Evolutionary conservation across 2,329 filamentous ascomycete species (phyloP).

Genomic region (Orbilia oligospora): DNA sequence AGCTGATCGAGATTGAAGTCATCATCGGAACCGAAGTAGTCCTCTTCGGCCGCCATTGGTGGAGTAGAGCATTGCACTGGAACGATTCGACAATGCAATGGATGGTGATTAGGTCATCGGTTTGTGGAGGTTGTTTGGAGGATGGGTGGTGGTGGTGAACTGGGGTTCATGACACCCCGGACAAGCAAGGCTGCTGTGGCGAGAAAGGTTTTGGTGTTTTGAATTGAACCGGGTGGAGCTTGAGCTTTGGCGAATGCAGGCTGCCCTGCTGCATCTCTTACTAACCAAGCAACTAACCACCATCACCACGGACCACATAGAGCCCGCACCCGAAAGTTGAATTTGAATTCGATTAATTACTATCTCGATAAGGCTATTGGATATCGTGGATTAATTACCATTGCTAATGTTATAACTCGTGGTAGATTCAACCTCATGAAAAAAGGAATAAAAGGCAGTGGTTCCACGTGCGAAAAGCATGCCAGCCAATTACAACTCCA

Average conservation of each 20-base stretch:
- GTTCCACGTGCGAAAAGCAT: not conserved
- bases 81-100: not conserved
- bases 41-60: slow-evolving; percentile 59
- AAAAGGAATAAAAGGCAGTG: too few relatives aligned
- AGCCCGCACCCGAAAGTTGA: too few relatives aligned
- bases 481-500: not conserved
- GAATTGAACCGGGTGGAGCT: not conserved
- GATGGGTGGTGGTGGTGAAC: not conserved
- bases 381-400: too few relatives aligned
- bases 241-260: slow-evolving; percentile 6
- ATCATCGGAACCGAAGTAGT: slow-evolving; percentile 59
- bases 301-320: too few relatives aligned
- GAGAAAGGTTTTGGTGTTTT: slow-evolving; percentile 16
- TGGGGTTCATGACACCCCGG: not conserved
- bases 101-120: slow-evolving; percentile 14
- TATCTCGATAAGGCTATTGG: too few relatives aligned
- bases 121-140: slow-evolving; percentile 7
- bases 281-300: too few relatives aligned
- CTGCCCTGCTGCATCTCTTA: not conserved
- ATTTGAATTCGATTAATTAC: too few relatives aligned
- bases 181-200: slow-evolving; percentile 9
- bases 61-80: slow-evolving; percentile 44
- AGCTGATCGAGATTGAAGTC: slow-evolving; percentile 58
- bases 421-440: too few relatives aligned
- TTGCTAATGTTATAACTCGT: too few relatives aligned